A percentile compares a stretch with the other conserved stretches of the same genome.
phyloP scores from a whole-genome alignment of 305 asterid species.

The Stenogyne calaminthoides region DNA sequence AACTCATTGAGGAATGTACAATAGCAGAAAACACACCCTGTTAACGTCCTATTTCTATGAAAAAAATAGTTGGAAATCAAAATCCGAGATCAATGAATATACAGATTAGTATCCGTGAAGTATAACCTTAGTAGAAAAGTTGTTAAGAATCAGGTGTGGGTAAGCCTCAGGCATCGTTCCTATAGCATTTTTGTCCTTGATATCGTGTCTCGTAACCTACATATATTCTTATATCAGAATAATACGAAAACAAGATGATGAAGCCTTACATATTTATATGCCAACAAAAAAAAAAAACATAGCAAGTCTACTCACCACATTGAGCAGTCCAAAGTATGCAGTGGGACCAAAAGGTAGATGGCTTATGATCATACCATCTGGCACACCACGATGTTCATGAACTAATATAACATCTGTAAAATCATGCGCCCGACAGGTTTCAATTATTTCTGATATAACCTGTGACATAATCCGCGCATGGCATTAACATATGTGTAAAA shows the following conservation, averaged over 20 bases:
- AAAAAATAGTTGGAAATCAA: not conserved
- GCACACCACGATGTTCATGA: slow-evolving; percentile 95
- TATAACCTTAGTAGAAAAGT: slow-evolving; percentile 71
- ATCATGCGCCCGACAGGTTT: slow-evolving; percentile 86
- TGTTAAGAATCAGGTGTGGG: slow-evolving; percentile 84
- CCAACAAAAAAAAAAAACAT: not conserved
- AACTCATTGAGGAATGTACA: not conserved
- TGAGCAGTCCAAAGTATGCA: slow-evolving; percentile 87
- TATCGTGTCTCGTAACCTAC: slow-evolving; percentile 92
- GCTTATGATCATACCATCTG: slow-evolving; percentile 82
- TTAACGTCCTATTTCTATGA: not conserved
- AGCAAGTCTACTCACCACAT: slow-evolving; percentile 69
- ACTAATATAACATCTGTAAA: slow-evolving; percentile 88
- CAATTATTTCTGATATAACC: slow-evolving; percentile 90
- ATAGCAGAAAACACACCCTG: not conserved
- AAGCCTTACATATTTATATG: not conserved
- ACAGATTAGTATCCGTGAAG: not conserved
- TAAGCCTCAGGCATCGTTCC: slow-evolving; percentile 91
- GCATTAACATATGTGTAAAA: slow-evolving; percentile 15
- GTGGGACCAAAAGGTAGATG: slow-evolving; percentile 98
- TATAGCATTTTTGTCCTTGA: slow-evolving; percentile 77
- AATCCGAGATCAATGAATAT: slow-evolving; percentile 3
- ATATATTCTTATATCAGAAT: slow-evolving; percentile 25
- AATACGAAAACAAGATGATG: not conserved
- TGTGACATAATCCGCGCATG: slow-evolving; percentile 29